Conservation (phyloP, 495 filamentous ascomycete species). For the Hypoxylon intermedium region DNA sequence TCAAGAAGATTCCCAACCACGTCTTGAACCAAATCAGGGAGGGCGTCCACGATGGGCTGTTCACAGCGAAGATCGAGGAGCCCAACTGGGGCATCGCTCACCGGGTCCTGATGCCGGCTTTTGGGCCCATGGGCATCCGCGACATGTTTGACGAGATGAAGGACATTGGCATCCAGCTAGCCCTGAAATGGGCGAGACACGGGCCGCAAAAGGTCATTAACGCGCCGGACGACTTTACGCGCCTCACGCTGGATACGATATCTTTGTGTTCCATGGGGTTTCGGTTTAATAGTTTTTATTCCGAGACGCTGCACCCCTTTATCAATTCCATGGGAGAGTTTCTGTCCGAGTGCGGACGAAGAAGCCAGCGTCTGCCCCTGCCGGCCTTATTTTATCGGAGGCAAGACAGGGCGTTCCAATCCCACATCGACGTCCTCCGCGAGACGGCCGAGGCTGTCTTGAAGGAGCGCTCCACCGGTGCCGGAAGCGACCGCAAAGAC, state of each 20-base stretch:
- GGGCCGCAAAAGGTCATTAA: slow-evolving; percentile 60
- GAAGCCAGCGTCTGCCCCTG: slow-evolving; percentile 54
- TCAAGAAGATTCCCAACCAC: slow-evolving; percentile 26
- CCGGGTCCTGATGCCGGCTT: slow-evolving; percentile 64
- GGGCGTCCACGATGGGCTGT: slow-evolving; percentile 64
- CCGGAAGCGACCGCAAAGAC: slow-evolving; percentile 59
- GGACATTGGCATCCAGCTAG: slow-evolving; percentile 68
- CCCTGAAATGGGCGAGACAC: slow-evolving; percentile 70
- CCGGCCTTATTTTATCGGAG: slow-evolving; percentile 56
- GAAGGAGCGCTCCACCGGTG: slow-evolving; percentile 56
- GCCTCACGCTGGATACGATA: slow-evolving; percentile 71
- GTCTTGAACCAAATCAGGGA: slow-evolving; percentile 55
- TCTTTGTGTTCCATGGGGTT: slow-evolving; percentile 71
- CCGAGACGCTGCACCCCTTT: slow-evolving; percentile 65
- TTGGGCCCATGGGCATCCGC: slow-evolving; percentile 67
- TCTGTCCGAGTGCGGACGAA: slow-evolving; percentile 56
- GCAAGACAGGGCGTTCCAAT: slow-evolving; percentile 56
- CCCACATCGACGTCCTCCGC: slow-evolving; percentile 59
- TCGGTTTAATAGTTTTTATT: slow-evolving; percentile 74
- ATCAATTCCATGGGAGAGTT: slow-evolving; percentile 62
- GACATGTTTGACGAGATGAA: slow-evolving; percentile 74
- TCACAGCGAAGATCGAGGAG: slow-evolving; percentile 59
- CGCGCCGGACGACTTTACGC: slow-evolving; percentile 69
- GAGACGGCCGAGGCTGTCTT: slow-evolving; percentile 61
- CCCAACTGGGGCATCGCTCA: slow-evolving; percentile 70